phyloP scores from a whole-genome alignment of 202 grass and related monocot species.

The Panicum virgatum region DNA sequence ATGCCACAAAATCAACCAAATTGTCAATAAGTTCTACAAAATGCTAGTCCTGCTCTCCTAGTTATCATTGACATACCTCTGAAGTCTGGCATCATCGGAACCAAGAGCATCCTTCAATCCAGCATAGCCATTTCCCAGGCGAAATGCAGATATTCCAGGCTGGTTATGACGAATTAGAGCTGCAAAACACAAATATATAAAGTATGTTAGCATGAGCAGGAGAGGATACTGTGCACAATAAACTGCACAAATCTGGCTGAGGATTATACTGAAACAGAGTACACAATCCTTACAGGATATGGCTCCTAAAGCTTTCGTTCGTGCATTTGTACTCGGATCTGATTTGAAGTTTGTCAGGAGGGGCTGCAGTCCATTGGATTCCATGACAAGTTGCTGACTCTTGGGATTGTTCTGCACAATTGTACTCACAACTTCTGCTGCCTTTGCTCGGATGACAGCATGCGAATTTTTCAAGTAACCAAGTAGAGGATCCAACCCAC shows the following conservation, averaged over 20 bases:
- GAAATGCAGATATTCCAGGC: slow-evolving; percentile 74
- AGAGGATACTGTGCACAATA: neutral
- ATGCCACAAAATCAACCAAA: neutral
- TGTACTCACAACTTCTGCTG: slow-evolving; percentile 82
- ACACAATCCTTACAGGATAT: slow-evolving; percentile 86
- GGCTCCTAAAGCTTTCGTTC: slow-evolving; percentile 92
- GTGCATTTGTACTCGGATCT: slow-evolving; percentile 60
- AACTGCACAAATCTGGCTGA: neutral
- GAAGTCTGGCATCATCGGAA: slow-evolving; percentile 82
- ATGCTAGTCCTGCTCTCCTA: neutral
- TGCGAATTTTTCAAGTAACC: slow-evolving; percentile 75
- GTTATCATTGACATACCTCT: slow-evolving; percentile 50
- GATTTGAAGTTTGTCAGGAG: slow-evolving; percentile 81
- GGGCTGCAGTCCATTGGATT: slow-evolving; percentile 77
- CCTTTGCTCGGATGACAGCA: slow-evolving; percentile 85
- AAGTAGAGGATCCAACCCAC: slow-evolving; percentile 87
- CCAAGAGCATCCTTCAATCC: slow-evolving; percentile 78
- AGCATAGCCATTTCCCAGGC: slow-evolving; percentile 82
- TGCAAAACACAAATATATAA: slow-evolving; percentile 22
- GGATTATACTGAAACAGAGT: neutral
- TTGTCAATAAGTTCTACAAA: neutral
- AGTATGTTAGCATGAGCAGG: slow-evolving; percentile 8
- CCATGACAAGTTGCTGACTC: slow-evolving; percentile 87
- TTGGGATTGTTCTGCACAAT: slow-evolving; percentile 95
- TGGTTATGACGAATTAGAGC: slow-evolving; percentile 86